Base-by-base conservation (phyloP, 1,139 yeast genomes). In the Pichia sp. region DNA sequence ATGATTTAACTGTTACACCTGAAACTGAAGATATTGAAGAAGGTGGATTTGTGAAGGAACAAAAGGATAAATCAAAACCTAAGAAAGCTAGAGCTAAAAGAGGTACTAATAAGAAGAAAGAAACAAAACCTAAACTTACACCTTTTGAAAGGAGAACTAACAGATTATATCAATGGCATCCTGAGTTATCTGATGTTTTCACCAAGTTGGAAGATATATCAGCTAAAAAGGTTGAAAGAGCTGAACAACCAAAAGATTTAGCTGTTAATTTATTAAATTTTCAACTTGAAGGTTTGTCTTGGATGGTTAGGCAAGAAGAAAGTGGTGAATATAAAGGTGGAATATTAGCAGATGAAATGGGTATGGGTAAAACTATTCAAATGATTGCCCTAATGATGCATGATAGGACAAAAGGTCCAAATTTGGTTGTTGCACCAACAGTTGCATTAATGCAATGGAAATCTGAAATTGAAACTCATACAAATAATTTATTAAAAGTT, bases 381-480 rank as follows among this genome's bases (percentile, higher is more conserved):
- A 86, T 95, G 22, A 89, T 91, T 47, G 91, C 94, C 0, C 64
- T 91, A 41, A 76, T 91, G 57, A 76, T 88, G 78, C 61, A 72
- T 39, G 96, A 89, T 59, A 50, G 63, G 19, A 54, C 67, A 0
- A 78, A 78, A 51, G 66, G 77, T 15, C 96, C 97, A 2, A 84
- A 83, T 49, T 66, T 91, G 47, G 97, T 91, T 9, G 83, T 91
- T 21, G 97, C 97, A 0, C 99, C 99, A 0, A 89, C 98, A 0
- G 98, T 91, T 12, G 98, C 98, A 1, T 67, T 91, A 42, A 85
- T 93, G 84, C 99, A 91, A 60, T 91, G 99, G 99, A 84, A 81
- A 55, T 78, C 83, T 53, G 99, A 91, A 63, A 91, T 91, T 38
- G 85, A 79, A 46, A 74, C 74, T 40, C 96, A 91, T 58, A 82